These are phyloP conservation scores for Trichoderma endophyticum DNA, from an alignment of 2,329 filamentous ascomycete species.

Conservation along the genomic window DNA sequence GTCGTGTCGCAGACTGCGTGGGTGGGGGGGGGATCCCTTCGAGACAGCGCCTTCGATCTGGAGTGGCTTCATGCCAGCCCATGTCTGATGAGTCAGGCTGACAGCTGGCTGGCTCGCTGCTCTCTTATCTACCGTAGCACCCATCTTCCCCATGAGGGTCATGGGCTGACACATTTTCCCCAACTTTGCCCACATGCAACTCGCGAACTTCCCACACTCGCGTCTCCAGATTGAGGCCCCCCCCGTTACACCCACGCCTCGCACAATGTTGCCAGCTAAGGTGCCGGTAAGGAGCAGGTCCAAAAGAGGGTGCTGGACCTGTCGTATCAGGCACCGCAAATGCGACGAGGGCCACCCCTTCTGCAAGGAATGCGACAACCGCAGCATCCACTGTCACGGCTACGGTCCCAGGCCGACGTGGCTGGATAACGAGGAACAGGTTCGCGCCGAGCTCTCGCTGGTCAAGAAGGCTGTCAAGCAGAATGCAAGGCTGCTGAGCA, in stretches of 20 bases:
- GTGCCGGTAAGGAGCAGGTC: slow-evolving; percentile 10
- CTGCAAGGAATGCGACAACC: slow-evolving; percentile 13
- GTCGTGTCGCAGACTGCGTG: background rate
- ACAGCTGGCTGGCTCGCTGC: slow-evolving; percentile 2
- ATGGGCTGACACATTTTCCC: slow-evolving; percentile 17
- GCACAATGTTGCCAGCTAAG: background rate
- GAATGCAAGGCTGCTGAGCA: slow-evolving; percentile 4
- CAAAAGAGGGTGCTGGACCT: slow-evolving; percentile 15
- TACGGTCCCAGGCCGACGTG: slow-evolving; percentile 4
- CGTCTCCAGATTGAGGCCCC: background rate
- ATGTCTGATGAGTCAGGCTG: slow-evolving; percentile 16
- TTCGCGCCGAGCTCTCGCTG: slow-evolving; percentile 13
- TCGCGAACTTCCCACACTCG: slow-evolving; percentile 11
- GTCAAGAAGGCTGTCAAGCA: slow-evolving; percentile 12
- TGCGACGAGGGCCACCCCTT: slow-evolving; percentile 7
- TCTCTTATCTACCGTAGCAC: slow-evolving; percentile 11
- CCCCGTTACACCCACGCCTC: background rate
- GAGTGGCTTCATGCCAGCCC: background rate
- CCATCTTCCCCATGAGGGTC: background rate
- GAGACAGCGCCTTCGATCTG: background rate
- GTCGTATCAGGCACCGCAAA: slow-evolving; percentile 16
- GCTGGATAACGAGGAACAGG: slow-evolving; percentile 6
- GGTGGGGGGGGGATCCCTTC: background rate
- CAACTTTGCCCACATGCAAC: slow-evolving; percentile 14
- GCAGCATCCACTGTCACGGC: slow-evolving; percentile 13